Conservation (phyloP, 1,284 basidiomycete genomes). For the Neotropicomus parvogracilis region DNA sequence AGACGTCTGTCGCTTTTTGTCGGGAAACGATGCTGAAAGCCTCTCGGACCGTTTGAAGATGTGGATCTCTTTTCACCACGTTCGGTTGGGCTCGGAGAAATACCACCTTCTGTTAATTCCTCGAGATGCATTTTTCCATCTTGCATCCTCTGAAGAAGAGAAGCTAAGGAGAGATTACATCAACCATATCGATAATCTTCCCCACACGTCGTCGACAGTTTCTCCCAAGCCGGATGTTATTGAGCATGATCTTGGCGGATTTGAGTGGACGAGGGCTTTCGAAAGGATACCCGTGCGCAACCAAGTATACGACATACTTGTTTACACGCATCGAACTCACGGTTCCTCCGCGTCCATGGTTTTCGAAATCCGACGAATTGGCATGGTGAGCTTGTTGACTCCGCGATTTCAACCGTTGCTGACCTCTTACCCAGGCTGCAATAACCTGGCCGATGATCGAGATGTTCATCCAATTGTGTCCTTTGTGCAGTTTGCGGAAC, state of each 20-base stretch:
- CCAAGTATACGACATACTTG: slow-evolving; percentile 66
- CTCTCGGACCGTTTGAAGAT: slow-evolving; percentile 48
- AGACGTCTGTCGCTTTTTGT: slow-evolving; percentile 46
- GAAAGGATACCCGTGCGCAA: slow-evolving; percentile 61
- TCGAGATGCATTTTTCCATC: slow-evolving; percentile 54
- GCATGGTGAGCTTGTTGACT: slow-evolving; percentile 48
- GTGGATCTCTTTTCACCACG: slow-evolving; percentile 58
- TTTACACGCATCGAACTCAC: slow-evolving; percentile 61
- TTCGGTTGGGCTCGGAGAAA: slow-evolving; percentile 57
- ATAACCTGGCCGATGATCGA: slow-evolving; percentile 75
- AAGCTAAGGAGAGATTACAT: slow-evolving; percentile 42
- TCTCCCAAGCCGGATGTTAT: slow-evolving; percentile 22
- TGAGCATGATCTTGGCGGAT: slow-evolving; percentile 28
- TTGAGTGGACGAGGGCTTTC: slow-evolving; percentile 44
- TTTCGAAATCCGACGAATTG: slow-evolving; percentile 50
- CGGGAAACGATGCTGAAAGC: slow-evolving; percentile 38
- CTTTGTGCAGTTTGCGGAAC: slow-evolving; percentile 48
- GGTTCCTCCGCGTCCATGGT: slow-evolving; percentile 52
- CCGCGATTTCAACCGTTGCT: slow-evolving; percentile 8
- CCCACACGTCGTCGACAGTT: slow-evolving; percentile 17
- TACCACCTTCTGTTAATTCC: slow-evolving; percentile 56
- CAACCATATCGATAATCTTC: slow-evolving; percentile 37
- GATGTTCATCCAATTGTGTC: slow-evolving; percentile 60
- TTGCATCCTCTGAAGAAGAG: slow-evolving; percentile 48
- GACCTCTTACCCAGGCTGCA: slow-evolving; percentile 41